Conservation (phyloP, 306 rosid species). For the Begonia peltatifolia region DNA sequence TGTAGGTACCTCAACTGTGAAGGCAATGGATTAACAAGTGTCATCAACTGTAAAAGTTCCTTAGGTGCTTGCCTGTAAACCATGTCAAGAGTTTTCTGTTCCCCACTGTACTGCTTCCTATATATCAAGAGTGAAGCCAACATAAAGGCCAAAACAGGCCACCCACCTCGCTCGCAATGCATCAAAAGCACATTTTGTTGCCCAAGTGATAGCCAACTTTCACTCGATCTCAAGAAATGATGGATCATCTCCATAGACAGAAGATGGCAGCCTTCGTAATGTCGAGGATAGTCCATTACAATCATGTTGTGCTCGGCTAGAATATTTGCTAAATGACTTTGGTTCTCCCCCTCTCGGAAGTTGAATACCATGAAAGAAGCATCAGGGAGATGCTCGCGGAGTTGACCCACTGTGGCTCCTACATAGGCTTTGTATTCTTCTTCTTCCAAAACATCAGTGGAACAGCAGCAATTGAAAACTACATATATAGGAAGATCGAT, state of each 20-base stretch:
- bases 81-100: constrained; percentile 87
- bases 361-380: constrained; percentile 94
- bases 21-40: constrained; percentile 83
- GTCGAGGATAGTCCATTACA: constrained; percentile 90
- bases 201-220: constrained; percentile 87
- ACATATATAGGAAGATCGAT: constrained; percentile 8
- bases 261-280: constrained; percentile 88
- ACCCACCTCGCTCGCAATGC: constrained; percentile 93
- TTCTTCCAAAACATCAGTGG: constrained; percentile 70
- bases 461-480: constrained; percentile 96
- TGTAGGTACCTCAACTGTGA: constrained; percentile 93
- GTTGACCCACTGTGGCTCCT: constrained; percentile 57
- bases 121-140: constrained; percentile 84
- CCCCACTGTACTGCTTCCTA: constrained; percentile 68
- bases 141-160: constrained; percentile 93
- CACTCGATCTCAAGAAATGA: constrained; percentile 89
- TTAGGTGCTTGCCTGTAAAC: constrained; percentile 85
- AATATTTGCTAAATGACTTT: constrained; percentile 52
- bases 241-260: constrained; percentile 94
- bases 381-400: constrained; percentile 59
- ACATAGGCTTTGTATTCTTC: constrained; percentile 56
- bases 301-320: constrained; percentile 74
- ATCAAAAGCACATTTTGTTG: constrained; percentile 69
- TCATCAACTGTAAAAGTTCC: constrained; percentile 87
- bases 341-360: constrained; percentile 80